A percentile compares a stretch with the other conserved stretches of the same genome.
Conservation (phyloP, 2,329 filamentous ascomycete species). For the Trichophyton mentagrophytes region DNA sequence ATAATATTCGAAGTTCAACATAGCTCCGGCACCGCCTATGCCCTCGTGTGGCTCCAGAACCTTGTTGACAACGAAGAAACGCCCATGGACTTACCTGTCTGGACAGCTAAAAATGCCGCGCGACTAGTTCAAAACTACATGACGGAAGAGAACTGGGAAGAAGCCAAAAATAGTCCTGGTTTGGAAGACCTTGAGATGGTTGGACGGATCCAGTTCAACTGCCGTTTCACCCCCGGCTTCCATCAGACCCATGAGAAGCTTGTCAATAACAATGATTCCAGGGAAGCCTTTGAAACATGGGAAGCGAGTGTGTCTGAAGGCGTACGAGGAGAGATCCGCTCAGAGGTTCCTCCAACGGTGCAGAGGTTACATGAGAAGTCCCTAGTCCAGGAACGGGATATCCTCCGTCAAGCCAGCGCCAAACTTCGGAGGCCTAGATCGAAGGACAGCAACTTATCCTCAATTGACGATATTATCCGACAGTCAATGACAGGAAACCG, state of each 20-base stretch:
- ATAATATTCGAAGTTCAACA: slow-evolving; percentile 82
- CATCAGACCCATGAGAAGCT: slow-evolving; percentile 76
- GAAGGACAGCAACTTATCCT: slow-evolving; percentile 53
- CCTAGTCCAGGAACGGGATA: slow-evolving; percentile 63
- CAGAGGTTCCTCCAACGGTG: slow-evolving; percentile 59
- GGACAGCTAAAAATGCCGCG: slow-evolving; percentile 61
- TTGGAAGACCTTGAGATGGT: slow-evolving; percentile 65
- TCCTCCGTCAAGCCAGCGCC: slow-evolving; percentile 55
- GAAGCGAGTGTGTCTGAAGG: slow-evolving; percentile 84
- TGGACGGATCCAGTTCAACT: slow-evolving; percentile 67
- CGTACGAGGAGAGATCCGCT: slow-evolving; percentile 57
- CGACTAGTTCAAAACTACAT: slow-evolving; percentile 87
- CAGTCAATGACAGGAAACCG: not conserved
- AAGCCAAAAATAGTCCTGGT: slow-evolving; percentile 48
- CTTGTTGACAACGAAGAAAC: slow-evolving; percentile 66
- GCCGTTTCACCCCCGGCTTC: slow-evolving; percentile 77
- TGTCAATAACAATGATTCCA: slow-evolving; percentile 71
- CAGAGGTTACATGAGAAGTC: slow-evolving; percentile 71
- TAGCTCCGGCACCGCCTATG: slow-evolving; percentile 59
- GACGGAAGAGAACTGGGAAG: slow-evolving; percentile 59
- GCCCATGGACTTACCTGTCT: slow-evolving; percentile 78
- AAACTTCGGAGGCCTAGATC: slow-evolving; percentile 66
- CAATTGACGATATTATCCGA: not conserved
- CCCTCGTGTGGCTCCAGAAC: slow-evolving; percentile 74
- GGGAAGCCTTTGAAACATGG: slow-evolving; percentile 91